These are phyloP conservation scores for Dictyostelium discoideum DNA, from an alignment of 78 protist genomes.

Conservation along the genomic window dicty_2.7 NC_007088.5:7870001-7870500, in stretches of 20 bases:
- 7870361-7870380: background rate
- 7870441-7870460: background rate
- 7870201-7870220: conserved; percentile 8
- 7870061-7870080: background rate
- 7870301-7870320: background rate
- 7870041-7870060: background rate
- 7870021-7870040: background rate
- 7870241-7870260: background rate
- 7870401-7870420: background rate
- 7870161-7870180: background rate
- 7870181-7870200: background rate
- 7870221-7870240: background rate
- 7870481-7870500: background rate
- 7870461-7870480: background rate
- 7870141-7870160: background rate
- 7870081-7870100: background rate
- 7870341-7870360: background rate
- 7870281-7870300: background rate
- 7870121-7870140: background rate
- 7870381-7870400: background rate
- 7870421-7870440: background rate
- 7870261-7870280: conserved; percentile 8
- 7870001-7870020: background rate
- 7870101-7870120: background rate
- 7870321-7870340: background rate